phyloP scores from a whole-genome alignment of 352 stramenopile species.

The Globisporangium canariense region DNA sequence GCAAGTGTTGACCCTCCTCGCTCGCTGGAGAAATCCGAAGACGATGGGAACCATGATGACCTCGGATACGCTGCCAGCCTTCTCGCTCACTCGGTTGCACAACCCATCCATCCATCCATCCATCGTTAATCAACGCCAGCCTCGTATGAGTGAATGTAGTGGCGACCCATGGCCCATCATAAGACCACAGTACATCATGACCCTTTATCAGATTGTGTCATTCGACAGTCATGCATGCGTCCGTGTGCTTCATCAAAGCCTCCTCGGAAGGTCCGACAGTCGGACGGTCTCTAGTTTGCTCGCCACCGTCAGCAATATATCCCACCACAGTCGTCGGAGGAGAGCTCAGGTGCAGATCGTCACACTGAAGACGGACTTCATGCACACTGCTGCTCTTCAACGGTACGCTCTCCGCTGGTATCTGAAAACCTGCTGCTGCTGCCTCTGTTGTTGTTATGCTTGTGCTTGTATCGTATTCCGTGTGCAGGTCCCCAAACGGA shows the following conservation, averaged over 20 bases:
- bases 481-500: neutral
- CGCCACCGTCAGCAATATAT: neutral
- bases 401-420: neutral
- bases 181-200: neutral
- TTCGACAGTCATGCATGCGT: neutral
- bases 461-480: neutral
- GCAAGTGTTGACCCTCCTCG: no score
- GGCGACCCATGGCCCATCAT: neutral
- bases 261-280: no score
- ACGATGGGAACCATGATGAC: neutral
- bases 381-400: neutral
- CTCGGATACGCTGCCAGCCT: neutral
- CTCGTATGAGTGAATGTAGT: neutral
- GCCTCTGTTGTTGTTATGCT: neutral
- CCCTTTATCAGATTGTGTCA: neutral
- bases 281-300: neutral
- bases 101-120: slow-evolving; percentile 3
- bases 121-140: slow-evolving; percentile 2
- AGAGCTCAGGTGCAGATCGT: neutral
- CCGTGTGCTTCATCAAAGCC: neutral
- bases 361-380: neutral
- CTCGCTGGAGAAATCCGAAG: neutral
- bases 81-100: neutral
- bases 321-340: neutral
- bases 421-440: neutral